Base-by-base conservation (phyloP, 345 rosid species). In the Theobroma cacao region DNA sequence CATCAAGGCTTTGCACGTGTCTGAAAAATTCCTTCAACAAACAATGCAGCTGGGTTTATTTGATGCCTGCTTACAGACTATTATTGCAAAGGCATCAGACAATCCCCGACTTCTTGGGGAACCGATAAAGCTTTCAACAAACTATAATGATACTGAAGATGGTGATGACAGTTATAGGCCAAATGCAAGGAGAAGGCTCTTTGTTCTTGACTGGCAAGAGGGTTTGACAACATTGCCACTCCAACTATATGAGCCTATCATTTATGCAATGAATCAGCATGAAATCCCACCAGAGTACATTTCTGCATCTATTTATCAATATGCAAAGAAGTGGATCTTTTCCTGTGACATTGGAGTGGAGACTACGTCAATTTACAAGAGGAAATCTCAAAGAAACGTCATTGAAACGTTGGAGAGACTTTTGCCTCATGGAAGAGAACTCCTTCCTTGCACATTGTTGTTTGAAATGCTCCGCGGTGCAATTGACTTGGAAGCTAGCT, bases 71-170 rank as follows among this genome's bases (percentile, higher is more conserved):
- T 80, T 92, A 12, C 90, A 90, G 55, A 85, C 94, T 59, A 84
- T 95, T 4, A 36, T 90, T 26, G 80, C 72, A 8, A 89, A 86
- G 85, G 94, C 88, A n/a, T 80, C 81, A 14, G 70, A 72, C 8
- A 90, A 92, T 77, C 97, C 94, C 1, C 69, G 83, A 77, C 87
- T 91, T 78, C 87, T 91, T 0, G 97, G 94, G 11, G 91, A 91
- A 64, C 86, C 90, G 4, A 56, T 86, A 65, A 85, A 47, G 79
- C 78, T 75, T 68, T 61, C 41, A 14, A 17, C 43, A 20, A 40
- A 58, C 4, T 56, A 74, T 24, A 73, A 76, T n/a, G 77, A 82
- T 17, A 82, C 70, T 53, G 87, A 82, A 61, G 79, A 74, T 13
- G 81, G 69, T n/a, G 84, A 75, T 7, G 86, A 75, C 3, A 76